Conservation (phyloP, 768 basidiomycete species). For the Phanerochaete carnosa region DNA sequence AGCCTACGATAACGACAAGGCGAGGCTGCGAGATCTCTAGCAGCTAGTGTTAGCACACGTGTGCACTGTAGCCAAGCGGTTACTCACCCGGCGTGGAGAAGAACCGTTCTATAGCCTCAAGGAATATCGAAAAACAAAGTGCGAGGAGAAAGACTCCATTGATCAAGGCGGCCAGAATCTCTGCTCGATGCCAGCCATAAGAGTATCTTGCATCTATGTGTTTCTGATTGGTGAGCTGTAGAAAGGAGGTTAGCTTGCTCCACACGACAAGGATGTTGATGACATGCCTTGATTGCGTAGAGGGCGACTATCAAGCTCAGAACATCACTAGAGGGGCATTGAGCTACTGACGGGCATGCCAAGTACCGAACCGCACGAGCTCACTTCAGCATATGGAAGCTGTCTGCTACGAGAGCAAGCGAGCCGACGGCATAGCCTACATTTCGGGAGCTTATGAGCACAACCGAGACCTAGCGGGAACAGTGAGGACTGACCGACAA, state of each 20-base stretch:
- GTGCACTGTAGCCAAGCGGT: not conserved
- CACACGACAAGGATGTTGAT: constrained; percentile 20
- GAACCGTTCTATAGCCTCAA: constrained; percentile 91
- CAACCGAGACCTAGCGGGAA: not conserved
- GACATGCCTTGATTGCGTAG: constrained; percentile 77
- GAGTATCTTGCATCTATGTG: constrained; percentile 76
- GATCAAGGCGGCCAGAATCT: constrained; percentile 90
- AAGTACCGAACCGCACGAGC: constrained; percentile 21
- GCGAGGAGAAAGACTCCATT: constrained; percentile 98
- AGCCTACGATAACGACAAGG: constrained; percentile 87
- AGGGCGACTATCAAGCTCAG: constrained; percentile 93
- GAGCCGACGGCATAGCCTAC: constrained; percentile 94
- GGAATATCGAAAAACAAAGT: constrained; percentile 90
- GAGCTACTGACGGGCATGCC: not conserved
- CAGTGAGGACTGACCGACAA: constrained; percentile 50
- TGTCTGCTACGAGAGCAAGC: constrained; percentile 92
- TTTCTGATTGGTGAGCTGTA: constrained; percentile 60
- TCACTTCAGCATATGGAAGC: constrained; percentile 98
- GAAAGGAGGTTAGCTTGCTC: not conserved
- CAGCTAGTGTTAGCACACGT: not conserved
- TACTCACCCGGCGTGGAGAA: constrained; percentile 74
- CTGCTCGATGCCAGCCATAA: constrained; percentile 99
- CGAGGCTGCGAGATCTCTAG: constrained; percentile 87
- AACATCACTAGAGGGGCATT: constrained; percentile 69
- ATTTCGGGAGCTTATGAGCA: not conserved